phyloP scores from a whole-genome alignment of 78 protist species.

The Dictyostelium intermedium region DNA sequence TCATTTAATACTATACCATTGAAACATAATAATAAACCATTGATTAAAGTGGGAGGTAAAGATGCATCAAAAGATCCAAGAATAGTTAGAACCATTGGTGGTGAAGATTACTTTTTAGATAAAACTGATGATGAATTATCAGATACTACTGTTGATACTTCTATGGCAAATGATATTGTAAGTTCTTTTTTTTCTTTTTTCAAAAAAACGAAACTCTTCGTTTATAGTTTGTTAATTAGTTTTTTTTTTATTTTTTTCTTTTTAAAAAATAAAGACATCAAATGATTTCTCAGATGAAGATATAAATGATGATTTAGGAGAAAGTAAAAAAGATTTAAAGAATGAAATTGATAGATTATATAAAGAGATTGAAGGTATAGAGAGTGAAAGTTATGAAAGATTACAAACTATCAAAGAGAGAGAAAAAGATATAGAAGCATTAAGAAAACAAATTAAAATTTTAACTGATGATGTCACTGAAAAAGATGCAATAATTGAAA shows the following conservation, averaged over 20 bases:
- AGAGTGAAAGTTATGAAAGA: slow-evolving; percentile 30
- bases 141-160: slow-evolving; percentile 48
- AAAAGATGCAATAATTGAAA: slow-evolving; percentile 24
- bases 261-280: slow-evolving; percentile 6
- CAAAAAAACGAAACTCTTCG: too few species aligned
- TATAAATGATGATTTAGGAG: slow-evolving; percentile 71
- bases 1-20: slow-evolving; percentile 68
- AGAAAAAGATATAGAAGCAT: slow-evolving; percentile 34
- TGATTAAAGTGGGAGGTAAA: slow-evolving; percentile 14
- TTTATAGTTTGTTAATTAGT: too few species aligned
- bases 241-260: too few species aligned
- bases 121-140: slow-evolving; percentile 58
- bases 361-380: slow-evolving; percentile 42
- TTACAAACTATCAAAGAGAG: slow-evolving; percentile 7
- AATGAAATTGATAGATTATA: slow-evolving; percentile 28
- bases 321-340: slow-evolving; percentile 63
- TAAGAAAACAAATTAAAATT: slow-evolving; percentile 16
- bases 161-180: slow-evolving; percentile 51
- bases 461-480: slow-evolving; percentile 1
- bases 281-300: slow-evolving; percentile 73
- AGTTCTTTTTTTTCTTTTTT: not conserved
- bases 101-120: slow-evolving; percentile 64
- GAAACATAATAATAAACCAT: slow-evolving; percentile 59
- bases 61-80: slow-evolving; percentile 65
- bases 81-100: slow-evolving; percentile 55